Evolutionary conservation across 768 basidiomycete species (phyloP), one percentile per base, ranked within the genome.

Genomic region (Tricholoma hemisulphureum): DNA sequence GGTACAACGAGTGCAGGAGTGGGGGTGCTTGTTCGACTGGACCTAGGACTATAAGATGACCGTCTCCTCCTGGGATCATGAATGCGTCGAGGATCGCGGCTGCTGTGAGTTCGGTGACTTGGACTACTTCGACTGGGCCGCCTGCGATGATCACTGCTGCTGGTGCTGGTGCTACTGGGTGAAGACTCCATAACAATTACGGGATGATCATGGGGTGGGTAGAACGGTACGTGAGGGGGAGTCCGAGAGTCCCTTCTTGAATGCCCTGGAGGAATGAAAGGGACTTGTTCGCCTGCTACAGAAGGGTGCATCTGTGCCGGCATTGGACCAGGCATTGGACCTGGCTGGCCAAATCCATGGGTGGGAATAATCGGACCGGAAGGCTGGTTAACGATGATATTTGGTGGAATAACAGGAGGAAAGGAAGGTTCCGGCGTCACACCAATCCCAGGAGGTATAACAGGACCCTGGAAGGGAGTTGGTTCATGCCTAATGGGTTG

Each of bases 251-350:
- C 7, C 20, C 21, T 3, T 31, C 39, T 55, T 45, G 39, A 31
- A 28, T 11, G 53, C 16, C 14, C 45, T 24, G 65, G 66, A 5
- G 73, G 71, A 29, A 71, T 63, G 53, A 72, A 74, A 11, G 60
- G 58, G 23, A 37, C 29, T 32, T 45, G 21, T 16, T 52, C 23
- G 8, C 14, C 35, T 11, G 57, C 37, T 2, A 55, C 49, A 32
- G 51, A 26, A 43, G 60, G 23, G 13, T 61, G 53, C 45, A 32
- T 24, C 52, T 54, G 41, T 18, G 46, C 51, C 11, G 64, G 62
- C 51, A 61, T 60, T n/a, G 50, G 54, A 6, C 55, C 41, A 7
- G 62, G 65, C 57, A 62, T 61, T 14, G 61, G 63, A 10, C 61
- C 64, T 41, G 65, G 65, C 34, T 37, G 56, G 10, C 20, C 51